Base-by-base conservation (phyloP, 1,284 basidiomycete genomes). In the Rhizoctonia solani region DNA sequence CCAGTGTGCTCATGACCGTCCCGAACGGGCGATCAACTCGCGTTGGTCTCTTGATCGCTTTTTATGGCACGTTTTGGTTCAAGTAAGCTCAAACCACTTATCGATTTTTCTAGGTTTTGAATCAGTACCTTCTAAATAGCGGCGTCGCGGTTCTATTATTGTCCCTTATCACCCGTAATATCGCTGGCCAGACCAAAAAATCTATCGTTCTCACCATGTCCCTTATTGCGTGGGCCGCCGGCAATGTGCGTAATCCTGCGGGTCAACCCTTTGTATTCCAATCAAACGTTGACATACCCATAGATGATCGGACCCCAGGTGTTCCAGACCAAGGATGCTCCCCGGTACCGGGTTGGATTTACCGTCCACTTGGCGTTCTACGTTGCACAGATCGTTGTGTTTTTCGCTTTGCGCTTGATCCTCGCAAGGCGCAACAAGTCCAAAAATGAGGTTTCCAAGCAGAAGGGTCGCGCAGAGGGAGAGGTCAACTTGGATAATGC, bases 291-390 rank as follows among this genome's bases (percentile, higher is more conserved):
- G 25, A 49, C 23, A 46, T 34, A 32, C 39, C n/a, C 46, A 21
- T 54, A 65, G 54, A 54, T 66, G 67, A 68, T 71, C 42, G 71
- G 71, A 3, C 71, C 71, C 3, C 71, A 71, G 53, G 69, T 69
- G 4, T 71, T 71, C 68, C 69, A 68, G 32, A 66, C 55, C 23
- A 63, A 50, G 67, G 71, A 71, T 30, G 71, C 67, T 27, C 71
- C 71, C 8, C 67, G 69, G 1, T 71, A 70, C 32, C 54, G 69
- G 4, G 69, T 69, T 5, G 71, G 69, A 32, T 49, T 71, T 27
- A 68, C 67, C 3, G 68, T 69, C 19, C 66, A 59, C 13, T 21
- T 58, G 21, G 67, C 59, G 19, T 56, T 56, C 37, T 58, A 56
- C 41, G 19, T 68, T 53, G 66, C 54, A 21, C 54, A 68, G 39